These are phyloP conservation scores for Neostapfia colusana DNA, from an alignment of 176 grass and related monocot genomes.

Conservation along the genomic window DNA sequence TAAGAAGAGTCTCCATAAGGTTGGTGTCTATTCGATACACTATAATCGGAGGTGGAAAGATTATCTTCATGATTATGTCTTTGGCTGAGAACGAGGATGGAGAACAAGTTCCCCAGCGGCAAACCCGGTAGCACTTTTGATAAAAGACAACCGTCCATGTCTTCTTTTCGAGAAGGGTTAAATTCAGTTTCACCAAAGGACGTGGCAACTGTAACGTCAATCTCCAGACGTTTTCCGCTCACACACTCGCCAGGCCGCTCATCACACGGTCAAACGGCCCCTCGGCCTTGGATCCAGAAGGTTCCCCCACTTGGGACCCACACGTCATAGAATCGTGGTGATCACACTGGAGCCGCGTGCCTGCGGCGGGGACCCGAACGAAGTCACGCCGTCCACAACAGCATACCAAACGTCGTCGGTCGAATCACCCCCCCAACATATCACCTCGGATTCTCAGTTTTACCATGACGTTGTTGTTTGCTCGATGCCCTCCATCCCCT, in stretches of 20 bases:
- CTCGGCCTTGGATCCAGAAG: not conserved
- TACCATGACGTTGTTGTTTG: not conserved
- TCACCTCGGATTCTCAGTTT: constrained; percentile 24
- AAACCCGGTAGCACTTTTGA: not conserved
- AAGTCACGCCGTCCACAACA: not conserved
- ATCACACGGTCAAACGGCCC: not conserved
- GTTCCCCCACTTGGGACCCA: not conserved
- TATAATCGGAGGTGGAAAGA: too few relatives aligned
- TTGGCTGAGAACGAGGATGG: too few relatives aligned
- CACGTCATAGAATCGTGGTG: not conserved
- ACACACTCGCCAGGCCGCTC: not conserved
- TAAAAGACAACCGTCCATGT: not conserved
- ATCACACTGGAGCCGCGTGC: not conserved
- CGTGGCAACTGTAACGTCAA: not conserved
- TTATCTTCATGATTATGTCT: too few relatives aligned
- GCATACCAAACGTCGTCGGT: not conserved
- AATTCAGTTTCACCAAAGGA: not conserved
- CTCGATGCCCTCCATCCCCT: not conserved
- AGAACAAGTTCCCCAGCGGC: not conserved
- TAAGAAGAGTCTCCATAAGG: too few relatives aligned
- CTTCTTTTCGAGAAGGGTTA: not conserved
- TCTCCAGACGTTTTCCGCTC: not conserved
- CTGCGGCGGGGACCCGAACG: not conserved
- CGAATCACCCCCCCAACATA: not conserved
- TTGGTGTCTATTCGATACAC: too few relatives aligned